Evolutionary conservation across 768 basidiomycete species (phyloP).

Genomic region (Podaxis pistillaris): DNA sequence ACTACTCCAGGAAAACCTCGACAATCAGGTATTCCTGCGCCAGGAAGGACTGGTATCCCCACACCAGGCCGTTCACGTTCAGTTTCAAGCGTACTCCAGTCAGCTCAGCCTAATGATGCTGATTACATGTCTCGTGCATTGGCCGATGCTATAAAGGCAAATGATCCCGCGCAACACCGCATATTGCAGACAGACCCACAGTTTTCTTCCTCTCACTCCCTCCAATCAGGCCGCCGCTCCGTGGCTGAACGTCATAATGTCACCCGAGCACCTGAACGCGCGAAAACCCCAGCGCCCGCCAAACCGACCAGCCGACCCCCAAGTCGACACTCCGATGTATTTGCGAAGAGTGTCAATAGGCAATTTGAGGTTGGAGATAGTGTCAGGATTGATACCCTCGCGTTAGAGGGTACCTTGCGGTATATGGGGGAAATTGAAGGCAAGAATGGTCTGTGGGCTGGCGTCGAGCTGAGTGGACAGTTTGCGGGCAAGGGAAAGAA

Average conservation of each 20-base stretch:
- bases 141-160: conserved; percentile 75
- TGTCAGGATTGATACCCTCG: conserved; percentile 85
- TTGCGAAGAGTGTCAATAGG: conserved; percentile 40
- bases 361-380: conserved; percentile 72
- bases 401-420: conserved; percentile 80
- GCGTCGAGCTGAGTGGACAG: conserved; percentile 84
- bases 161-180: conserved; percentile 76
- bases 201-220: conserved; percentile 40
- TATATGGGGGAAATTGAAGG: conserved; percentile 87
- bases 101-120: conserved; percentile 37
- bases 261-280: conserved; percentile 35
- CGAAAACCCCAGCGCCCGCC: conserved; percentile 50
- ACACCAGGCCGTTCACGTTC: conserved; percentile 74
- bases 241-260: conserved; percentile 38
- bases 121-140: conserved; percentile 72
- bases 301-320: conserved; percentile 47
- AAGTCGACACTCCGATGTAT: conserved; percentile 67
- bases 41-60: conserved; percentile 49
- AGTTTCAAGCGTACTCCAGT: conserved; percentile 47
- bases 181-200: conserved; percentile 34
- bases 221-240: conserved; percentile 52
- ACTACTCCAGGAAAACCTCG: conserved; percentile 42
- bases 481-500: conserved; percentile 95
- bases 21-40: conserved; percentile 40
- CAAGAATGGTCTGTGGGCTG: conserved; percentile 90